Percentiles rank a stretch among this genome's conserved stretches.
Conservation (phyloP, 1,284 basidiomycete genomes). For the Ceratobasidium sp. region DNA sequence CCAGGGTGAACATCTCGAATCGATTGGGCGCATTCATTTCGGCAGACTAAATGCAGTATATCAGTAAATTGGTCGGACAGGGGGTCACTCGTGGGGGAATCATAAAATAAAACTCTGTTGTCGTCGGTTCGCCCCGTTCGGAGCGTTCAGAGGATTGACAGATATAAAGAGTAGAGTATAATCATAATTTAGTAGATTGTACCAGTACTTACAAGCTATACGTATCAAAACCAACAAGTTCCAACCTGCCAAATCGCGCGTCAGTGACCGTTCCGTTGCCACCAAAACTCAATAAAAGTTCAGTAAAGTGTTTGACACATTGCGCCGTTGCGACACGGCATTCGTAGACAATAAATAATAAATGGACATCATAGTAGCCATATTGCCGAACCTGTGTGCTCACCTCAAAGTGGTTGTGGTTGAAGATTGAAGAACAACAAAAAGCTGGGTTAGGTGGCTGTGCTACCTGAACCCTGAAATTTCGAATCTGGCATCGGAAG, state of each 20-base stretch:
- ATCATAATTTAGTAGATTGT: slow-evolving; percentile 48
- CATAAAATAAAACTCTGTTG: slow-evolving; percentile 46
- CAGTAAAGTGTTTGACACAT: slow-evolving; percentile 29
- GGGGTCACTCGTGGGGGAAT: slow-evolving; percentile 38
- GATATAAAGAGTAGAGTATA: slow-evolving; percentile 51
- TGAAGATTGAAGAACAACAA: background rate
- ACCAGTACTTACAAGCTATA: background rate
- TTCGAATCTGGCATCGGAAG: slow-evolving; percentile 19
- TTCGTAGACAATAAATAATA: slow-evolving; percentile 39
- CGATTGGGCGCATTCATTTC: slow-evolving; percentile 92
- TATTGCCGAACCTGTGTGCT: background rate
- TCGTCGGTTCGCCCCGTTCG: slow-evolving; percentile 44
- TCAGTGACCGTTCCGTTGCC: slow-evolving; percentile 6
- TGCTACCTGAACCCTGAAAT: slow-evolving; percentile 4
- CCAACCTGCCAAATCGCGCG: background rate
- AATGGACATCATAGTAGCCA: slow-evolving; percentile 18
- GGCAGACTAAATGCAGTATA: slow-evolving; percentile 45
- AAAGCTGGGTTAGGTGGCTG: background rate
- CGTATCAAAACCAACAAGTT: background rate
- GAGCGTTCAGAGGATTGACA: slow-evolving; percentile 62
- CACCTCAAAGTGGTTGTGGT: slow-evolving; percentile 17
- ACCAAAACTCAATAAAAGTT: slow-evolving; percentile 4
- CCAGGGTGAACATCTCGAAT: slow-evolving; percentile 89
- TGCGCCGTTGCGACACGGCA: slow-evolving; percentile 24
- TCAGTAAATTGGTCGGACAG: slow-evolving; percentile 42